Base-by-base conservation (phyloP, 208 protist genomes). In the Trypanosoma conorhini region DNA sequence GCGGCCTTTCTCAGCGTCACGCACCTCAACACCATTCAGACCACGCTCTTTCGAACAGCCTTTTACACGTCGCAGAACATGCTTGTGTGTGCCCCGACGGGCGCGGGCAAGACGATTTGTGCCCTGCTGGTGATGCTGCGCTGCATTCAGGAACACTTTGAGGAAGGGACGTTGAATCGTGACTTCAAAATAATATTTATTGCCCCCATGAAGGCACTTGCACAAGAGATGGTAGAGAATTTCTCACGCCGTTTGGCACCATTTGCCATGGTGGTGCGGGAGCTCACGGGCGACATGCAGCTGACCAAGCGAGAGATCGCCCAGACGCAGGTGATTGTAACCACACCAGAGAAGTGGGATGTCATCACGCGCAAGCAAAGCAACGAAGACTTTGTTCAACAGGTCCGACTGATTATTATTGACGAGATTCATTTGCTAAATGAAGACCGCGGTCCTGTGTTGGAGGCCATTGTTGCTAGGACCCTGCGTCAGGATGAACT, bases 261-360 rank as follows among this genome's bases (percentile, higher is more conserved):
- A 5, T 95, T 96, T 62, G 85, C 92, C 68, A 88, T 98, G 67
- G 86, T 86, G 42, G 95, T 99, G 60, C 77, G 89, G 54, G 99
- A 99, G 81, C 89, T 99, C 44, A 99, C 99, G 22, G 99, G 99
- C 40, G 99, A 99, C 82, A 99, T 99, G 97, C 97, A 99, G 81
- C 88, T 99, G 35, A 99, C 98, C 12, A 98, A 98, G 81, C 85
- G 93, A 59, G 98, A 99, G 82, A 79, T 99, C 12, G 80, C 83
- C 24, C 91, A 98, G 67, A 99, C 98, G 42, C 97, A 99, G 64
- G 93, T 99, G 58, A 98, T 99, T 52, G 97, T 99, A 17, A 99
- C 98, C 3, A 99, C 99, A 9, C 99, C 99, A 8, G 99, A 99
- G 79, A 99, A 99, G 83, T 99, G 98, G 98, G 99, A 99, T 81